Evolutionary conservation across 1,284 basidiomycete genomes (phyloP), one percentile per base, ranked within the genome.

Genomic region (Marasmius oreades): DNA sequence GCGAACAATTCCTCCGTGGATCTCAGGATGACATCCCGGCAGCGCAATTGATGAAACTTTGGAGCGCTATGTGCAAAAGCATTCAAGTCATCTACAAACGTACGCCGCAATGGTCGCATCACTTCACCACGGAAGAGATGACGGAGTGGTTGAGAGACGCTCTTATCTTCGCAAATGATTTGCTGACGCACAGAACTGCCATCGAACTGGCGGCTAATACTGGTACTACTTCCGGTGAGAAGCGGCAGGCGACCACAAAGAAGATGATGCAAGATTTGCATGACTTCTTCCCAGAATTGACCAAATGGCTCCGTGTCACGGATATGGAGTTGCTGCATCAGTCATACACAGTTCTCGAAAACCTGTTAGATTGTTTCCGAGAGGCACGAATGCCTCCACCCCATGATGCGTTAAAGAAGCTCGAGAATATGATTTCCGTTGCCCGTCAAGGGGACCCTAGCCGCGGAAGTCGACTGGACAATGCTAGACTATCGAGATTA

Each of bases 111-210:
- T 98, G 95, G 95, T 84, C 95, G 0, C 71, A 76, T 10, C 88
- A 80, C 66, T 92, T 92, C 67, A 86, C 90, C 58, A 85, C 84
- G 64, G 81, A 86, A 28, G 85, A 87, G 53, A 96, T 98, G 94
- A 81, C 90, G 23, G 82, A 88, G 48, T 98, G 95, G 95, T 97
- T 98, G 95, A 85, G 94, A 59, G 95, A 98, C 68, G 95, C 94
- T 1, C 77, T 98, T 53, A 94, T 97, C 56, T 94, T 96, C 67
- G 92, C 89, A 14, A 77, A 90, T 62, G 89, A 93, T 63, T 80
- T 96, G 74, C 74, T 96, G 26, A 86, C 85, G 3, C 86, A 93
- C 63, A 83, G 93, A 67, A 77, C 84, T 39, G 81, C 88, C 7
- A 86, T 98, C 60, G 92, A 96, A 69, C 76, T 76, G 22, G 87